Evolutionary conservation across 2,329 filamentous ascomycete genomes (phyloP).

Genomic region (Colletotrichum sansevieriae): DNA sequence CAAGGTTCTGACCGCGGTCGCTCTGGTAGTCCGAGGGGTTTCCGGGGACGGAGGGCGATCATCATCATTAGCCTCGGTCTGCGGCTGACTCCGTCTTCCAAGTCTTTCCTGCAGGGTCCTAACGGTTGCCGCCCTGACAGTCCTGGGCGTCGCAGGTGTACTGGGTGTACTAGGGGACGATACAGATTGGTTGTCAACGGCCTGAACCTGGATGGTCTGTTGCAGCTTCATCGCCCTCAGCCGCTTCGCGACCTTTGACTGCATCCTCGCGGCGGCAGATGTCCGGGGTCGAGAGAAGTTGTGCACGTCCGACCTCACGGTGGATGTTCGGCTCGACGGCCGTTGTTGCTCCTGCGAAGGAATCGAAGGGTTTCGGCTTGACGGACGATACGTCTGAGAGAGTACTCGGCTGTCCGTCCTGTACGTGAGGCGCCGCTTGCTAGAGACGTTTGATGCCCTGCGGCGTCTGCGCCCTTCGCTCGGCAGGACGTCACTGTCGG

Average conservation of each 20-base stretch:
- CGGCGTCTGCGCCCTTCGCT: constrained; percentile 26
- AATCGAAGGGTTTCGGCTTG: background rate
- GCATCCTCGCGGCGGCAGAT: constrained; percentile 35
- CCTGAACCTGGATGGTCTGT: background rate
- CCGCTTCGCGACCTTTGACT: constrained; percentile 24
- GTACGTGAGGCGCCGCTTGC: background rate
- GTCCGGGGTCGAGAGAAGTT: constrained; percentile 37
- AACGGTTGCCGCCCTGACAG: constrained; percentile 4
- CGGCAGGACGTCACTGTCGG: constrained; percentile 21
- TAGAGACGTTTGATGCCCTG: background rate
- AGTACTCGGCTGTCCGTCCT: background rate
- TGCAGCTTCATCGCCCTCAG: constrained; percentile 13
- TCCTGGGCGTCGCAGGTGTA: constrained; percentile 14
- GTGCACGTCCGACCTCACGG: constrained; percentile 12
- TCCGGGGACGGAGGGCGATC: constrained; percentile 1
- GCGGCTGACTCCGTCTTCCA: constrained; percentile 18
- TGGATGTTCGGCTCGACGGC: background rate
- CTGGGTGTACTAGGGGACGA: background rate
- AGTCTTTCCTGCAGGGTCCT: constrained; percentile 26
- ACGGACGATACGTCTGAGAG: constrained; percentile 12
- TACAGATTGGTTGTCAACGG: too few species aligned
- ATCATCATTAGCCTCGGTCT: background rate
- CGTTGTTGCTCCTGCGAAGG: background rate
- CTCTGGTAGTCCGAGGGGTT: constrained; percentile 4
- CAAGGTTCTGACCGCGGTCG: constrained; percentile 15